Base-by-base conservation (phyloP, 805 yeast species). In the Brettanomyces anomalus region DNA sequence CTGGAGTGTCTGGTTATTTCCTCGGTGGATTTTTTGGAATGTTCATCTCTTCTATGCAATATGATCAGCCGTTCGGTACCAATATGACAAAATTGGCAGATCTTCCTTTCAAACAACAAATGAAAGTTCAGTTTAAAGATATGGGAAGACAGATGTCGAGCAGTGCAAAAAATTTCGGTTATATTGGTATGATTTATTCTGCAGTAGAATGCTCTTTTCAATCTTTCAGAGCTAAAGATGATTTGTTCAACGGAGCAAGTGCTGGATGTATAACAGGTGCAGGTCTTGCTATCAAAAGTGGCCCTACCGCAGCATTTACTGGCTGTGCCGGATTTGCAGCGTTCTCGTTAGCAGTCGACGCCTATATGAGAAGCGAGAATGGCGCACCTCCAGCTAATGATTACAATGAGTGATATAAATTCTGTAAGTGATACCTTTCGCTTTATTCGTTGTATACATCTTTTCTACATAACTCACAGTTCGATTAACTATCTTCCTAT, bases 281-380 rank as follows among this genome's bases (percentile, higher is more conserved):
- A 30, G 97, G 96, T 0, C 72, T 93, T 41, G 95, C 97, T 2
- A 74, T 85, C 52, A 86, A 84, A 58, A 78, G 93, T 39, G 98
- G 98, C 1, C 98, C 98, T 1, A 88, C 81, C 54, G 94, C 95
- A 24, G 93, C 96, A 0, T 54, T 79, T 20, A 60, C 89, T 45
- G 98, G 98, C 1, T 93, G 97, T 70, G 96, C 94, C 21, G 98
- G 97, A 7, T 93, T 93, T 67, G 97, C 97, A 3, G 95, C 93
- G 6, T 93, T 93, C 61, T 82, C 95, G 43, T 80, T 87, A 4
- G 95, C 95, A 5, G 77, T 89, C 46, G 96, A 89, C 58, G 60
- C 84, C 50, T 89, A 89, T 55, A 73, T 89, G 82, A 76, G 89
- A 52, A 78, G 85, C 53, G 97, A 88, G 51, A 74, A 81, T 57